Evolutionary conservation across 202 grass and related monocot species (phyloP).

Genomic region (Zizania palustris): DNA sequence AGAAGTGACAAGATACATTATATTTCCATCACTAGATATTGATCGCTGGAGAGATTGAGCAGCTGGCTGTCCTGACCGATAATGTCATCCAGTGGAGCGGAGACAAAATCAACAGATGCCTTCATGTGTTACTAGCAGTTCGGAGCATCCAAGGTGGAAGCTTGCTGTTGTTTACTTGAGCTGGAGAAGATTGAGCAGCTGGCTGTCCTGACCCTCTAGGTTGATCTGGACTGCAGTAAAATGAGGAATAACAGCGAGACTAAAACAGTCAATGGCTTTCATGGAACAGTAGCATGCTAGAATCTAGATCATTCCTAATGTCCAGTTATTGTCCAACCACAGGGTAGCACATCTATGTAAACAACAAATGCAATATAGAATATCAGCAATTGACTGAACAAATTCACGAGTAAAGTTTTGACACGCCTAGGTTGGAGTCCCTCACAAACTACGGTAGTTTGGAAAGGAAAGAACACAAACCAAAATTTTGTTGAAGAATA

Average conservation of each 20-base stretch:
- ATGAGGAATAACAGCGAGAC: not conserved
- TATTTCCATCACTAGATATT: constrained; percentile 18
- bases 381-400: no score
- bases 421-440: not conserved
- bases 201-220: constrained; percentile 19
- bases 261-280: not conserved
- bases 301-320: not conserved
- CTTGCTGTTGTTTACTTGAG: constrained; percentile 42
- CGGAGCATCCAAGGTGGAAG: constrained; percentile 63
- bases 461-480: not conserved
- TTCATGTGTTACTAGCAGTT: constrained; percentile 41
- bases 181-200: constrained; percentile 31
- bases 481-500: not conserved
- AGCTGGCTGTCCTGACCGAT: no score
- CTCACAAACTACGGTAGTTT: not conserved
- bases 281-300: not conserved
- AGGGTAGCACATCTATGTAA: no score
- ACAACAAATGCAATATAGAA: no score
- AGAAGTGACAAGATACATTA: constrained; percentile 11
- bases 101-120: not conserved
- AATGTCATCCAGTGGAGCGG: no score
- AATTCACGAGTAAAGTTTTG: not conserved
- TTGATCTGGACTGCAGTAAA: constrained; percentile 44
- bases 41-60: constrained; percentile 2
- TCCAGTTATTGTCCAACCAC: not conserved